These are phyloP conservation scores for Gastrolobium villosum DNA, from an alignment of 306 rosid genomes.

Conservation along the genomic window DNA sequence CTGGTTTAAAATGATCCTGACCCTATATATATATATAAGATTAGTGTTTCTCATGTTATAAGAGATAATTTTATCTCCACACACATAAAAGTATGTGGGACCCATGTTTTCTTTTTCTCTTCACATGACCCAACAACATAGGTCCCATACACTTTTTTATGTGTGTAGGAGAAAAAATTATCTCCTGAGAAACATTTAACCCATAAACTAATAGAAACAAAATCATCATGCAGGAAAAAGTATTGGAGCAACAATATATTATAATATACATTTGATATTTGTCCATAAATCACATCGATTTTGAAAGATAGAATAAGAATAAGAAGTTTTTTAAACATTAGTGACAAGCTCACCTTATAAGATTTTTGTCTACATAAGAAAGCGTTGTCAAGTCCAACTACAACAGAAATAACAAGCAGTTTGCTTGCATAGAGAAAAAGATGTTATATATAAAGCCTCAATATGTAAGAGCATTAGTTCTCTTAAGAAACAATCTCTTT, in stretches of 20 bases:
- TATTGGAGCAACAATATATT: background rate
- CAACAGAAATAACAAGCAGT: constrained; percentile 43
- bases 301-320: background rate
- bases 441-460: constrained; percentile 16
- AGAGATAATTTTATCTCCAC: no score
- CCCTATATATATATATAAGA: no score
- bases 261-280: constrained; percentile 9
- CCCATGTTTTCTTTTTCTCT: no score
- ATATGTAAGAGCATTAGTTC: constrained; percentile 14
- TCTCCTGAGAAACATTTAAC: no score
- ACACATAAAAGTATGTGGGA: no score
- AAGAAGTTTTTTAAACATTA: background rate
- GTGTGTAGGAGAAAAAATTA: no score
- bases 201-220: background rate
- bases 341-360: background rate
- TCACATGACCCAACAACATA: no score
- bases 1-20: no score
- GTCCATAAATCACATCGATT: constrained; percentile 32
- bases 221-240: background rate
- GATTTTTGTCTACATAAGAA: background rate
- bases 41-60: no score
- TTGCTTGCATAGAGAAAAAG: constrained; percentile 33
- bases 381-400: constrained; percentile 19
- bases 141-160: no score
- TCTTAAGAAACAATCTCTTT: constrained; percentile 31